Evolutionary conservation across 805 yeast genomes (phyloP).

Genomic region (Wickerhamiella cacticola): DNA sequence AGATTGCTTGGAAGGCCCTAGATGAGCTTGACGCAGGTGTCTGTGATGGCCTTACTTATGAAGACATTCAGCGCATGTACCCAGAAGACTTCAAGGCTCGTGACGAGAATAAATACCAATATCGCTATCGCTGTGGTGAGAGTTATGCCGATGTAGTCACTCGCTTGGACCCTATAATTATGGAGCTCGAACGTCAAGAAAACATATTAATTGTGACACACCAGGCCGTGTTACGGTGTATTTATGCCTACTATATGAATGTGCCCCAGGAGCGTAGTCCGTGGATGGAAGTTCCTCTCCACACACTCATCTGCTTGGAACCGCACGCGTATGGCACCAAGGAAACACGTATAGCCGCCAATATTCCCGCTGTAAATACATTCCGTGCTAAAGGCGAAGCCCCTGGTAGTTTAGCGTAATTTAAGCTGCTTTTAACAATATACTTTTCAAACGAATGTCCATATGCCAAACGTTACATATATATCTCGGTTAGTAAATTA

Average conservation of each 20-base stretch:
- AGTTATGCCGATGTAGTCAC: slow-evolving; percentile 91
- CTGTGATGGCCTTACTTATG: slow-evolving; percentile 94
- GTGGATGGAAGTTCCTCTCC: slow-evolving; percentile 98
- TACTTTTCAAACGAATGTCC: too few species aligned
- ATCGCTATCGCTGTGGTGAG: slow-evolving; percentile 95
- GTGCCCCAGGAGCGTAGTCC: slow-evolving; percentile 96
- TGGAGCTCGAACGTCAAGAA: slow-evolving; percentile 97
- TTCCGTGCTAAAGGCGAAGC: slow-evolving; percentile 85
- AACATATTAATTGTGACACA: slow-evolving; percentile 92
- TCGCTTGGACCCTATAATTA: slow-evolving; percentile 89
- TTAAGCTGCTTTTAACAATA: not conserved
- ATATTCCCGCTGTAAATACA: slow-evolving; percentile 95
- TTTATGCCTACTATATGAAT: slow-evolving; percentile 96
- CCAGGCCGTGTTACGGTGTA: slow-evolving; percentile 92
- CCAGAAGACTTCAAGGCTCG: slow-evolving; percentile 95
- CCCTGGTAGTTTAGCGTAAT: not conserved
- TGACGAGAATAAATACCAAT: slow-evolving; percentile 90
- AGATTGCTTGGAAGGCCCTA: slow-evolving; percentile 89
- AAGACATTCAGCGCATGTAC: slow-evolving; percentile 68
- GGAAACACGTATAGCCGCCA: slow-evolving; percentile 83
- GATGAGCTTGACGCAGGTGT: slow-evolving; percentile 97
- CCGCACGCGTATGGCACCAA: slow-evolving; percentile 88
- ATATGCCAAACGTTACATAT: too few species aligned
- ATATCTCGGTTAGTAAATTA: too few species aligned
- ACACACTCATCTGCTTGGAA: slow-evolving; percentile 83